Conservation (phyloP, 306 rosid species). For the Lagenaria siceraria region DNA sequence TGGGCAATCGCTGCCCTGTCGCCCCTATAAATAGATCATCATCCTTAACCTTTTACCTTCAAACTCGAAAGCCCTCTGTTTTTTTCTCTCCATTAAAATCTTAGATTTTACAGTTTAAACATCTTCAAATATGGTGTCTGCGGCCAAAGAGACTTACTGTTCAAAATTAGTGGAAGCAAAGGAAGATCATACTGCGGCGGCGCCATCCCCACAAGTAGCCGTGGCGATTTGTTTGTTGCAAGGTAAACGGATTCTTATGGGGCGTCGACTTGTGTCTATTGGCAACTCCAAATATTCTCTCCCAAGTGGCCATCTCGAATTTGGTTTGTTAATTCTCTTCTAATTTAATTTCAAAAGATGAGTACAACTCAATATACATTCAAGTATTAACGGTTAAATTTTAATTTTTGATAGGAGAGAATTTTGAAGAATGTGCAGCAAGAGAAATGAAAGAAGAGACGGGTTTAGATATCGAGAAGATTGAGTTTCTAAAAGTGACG, state of each 20-base stretch:
- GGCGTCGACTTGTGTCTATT: slow-evolving; percentile 11
- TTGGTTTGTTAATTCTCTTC: background rate
- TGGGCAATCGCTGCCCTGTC: no score
- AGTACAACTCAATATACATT: no score
- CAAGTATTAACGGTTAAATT: no score
- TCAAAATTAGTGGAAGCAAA: background rate
- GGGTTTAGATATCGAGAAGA: slow-evolving; percentile 25
- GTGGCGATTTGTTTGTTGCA: slow-evolving; percentile 12
- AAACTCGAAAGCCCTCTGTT: background rate
- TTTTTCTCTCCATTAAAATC: background rate
- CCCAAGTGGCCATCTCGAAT: slow-evolving; percentile 27
- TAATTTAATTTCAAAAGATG: no score
- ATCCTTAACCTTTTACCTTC: background rate
- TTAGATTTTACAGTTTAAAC: no score
- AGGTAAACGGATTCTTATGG: background rate
- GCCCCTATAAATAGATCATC: background rate
- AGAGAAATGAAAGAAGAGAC: slow-evolving; percentile 72
- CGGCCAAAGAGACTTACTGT: background rate
- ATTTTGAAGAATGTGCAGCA: slow-evolving; percentile 53
- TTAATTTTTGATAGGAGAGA: slow-evolving; percentile 20
- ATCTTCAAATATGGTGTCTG: background rate
- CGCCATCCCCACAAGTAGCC: background rate
- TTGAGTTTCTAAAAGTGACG: slow-evolving; percentile 33
- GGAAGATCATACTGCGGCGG: background rate
- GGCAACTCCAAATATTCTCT: slow-evolving; percentile 19